Percentiles rank a stretch among this genome's conserved stretches.
phyloP scores from a whole-genome alignment of 2,329 filamentous ascomycete species.

The Geosmithia flava region DNA sequence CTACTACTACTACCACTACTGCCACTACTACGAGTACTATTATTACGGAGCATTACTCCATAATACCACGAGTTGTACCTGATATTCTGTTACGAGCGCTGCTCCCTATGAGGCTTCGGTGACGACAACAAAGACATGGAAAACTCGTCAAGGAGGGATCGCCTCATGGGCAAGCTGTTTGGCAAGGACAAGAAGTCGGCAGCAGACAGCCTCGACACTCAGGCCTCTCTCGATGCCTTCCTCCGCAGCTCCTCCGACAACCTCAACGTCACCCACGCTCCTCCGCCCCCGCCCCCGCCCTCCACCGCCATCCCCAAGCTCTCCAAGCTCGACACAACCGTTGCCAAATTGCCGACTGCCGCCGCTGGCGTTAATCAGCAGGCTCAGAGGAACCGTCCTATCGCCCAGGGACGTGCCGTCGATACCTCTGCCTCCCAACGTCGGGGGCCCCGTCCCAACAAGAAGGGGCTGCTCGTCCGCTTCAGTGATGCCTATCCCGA shows the following conservation, averaged over 20 bases:
- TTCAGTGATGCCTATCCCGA: slow-evolving; percentile 65
- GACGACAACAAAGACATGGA: slow-evolving; percentile 15
- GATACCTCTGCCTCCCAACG: slow-evolving; percentile 28
- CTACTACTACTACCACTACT: too few relatives aligned
- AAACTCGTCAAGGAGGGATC: slow-evolving; percentile 33
- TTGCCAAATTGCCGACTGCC: slow-evolving; percentile 39
- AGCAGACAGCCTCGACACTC: slow-evolving; percentile 17
- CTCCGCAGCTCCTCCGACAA: slow-evolving; percentile 43
- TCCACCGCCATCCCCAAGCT: slow-evolving; percentile 31
- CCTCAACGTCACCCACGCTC: slow-evolving; percentile 38
- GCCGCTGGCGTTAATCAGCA: slow-evolving; percentile 31
- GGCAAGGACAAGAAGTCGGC: slow-evolving; percentile 24
- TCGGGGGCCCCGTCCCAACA: slow-evolving; percentile 27
- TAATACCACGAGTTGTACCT: too few relatives aligned
- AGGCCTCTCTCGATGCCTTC: slow-evolving; percentile 44
- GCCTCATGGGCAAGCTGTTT: slow-evolving; percentile 53
- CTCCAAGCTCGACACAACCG: slow-evolving; percentile 43
- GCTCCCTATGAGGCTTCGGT: background rate
- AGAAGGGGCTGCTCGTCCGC: slow-evolving; percentile 60
- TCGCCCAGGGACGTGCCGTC: slow-evolving; percentile 23
- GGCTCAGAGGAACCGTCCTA: slow-evolving; percentile 29
- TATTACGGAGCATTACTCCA: too few relatives aligned
- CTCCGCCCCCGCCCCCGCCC: slow-evolving; percentile 25
- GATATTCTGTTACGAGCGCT: too few relatives aligned
- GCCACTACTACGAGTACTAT: too few relatives aligned